Base-by-base conservation (phyloP, 306 rosid genomes). In the Trichosanthes truncata region DNA sequence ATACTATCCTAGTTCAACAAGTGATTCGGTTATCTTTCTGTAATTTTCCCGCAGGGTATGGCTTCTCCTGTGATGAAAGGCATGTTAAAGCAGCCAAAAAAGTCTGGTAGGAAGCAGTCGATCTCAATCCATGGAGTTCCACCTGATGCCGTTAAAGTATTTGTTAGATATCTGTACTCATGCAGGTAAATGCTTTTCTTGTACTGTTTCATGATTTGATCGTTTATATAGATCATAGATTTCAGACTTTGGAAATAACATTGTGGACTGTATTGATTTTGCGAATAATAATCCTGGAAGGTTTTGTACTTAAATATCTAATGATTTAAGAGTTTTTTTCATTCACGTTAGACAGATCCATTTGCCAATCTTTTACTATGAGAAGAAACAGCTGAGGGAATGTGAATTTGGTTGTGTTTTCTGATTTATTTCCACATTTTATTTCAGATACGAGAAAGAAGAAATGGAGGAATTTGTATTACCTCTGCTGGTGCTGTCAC, bases 121-220 rank as follows among this genome's bases (percentile, higher is more conserved):
- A 87, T 95, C 84, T 83, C 90, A 35, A 89, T 92, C 69, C 80
- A 3, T 18, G 98, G 98, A 55, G 92, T 92, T 82, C 92, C 97
- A 55, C 83, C 85, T 68, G 87, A 87, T 20, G 93, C 91, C 33
- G 97, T 95, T 52, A 93, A 87, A 74, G 92, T 81, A 80, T 95
- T 95, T 78, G 59, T 95, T 84, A 92, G 97, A 71, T 91, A 80
- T 76, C 80, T 92, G 83, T 95, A 94, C 85, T 83, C 95, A 72
- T 87, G 89, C 43, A 68, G 91, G 98, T 94, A 91, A 79, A 9
- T 69, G 35, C 15, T 69, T 38, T 56, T 45, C 36, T 51, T 76
- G 25, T 49, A 12, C 59, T n/a, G 21, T 72, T 72, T 72, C 20
- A 33, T 67, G 38, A 33, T 55, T n/a, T 41, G 29, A 2, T 26